phyloP scores from a whole-genome alignment of 768 basidiomycete genomes.

The Omphalotus guepiniiformis region DNA sequence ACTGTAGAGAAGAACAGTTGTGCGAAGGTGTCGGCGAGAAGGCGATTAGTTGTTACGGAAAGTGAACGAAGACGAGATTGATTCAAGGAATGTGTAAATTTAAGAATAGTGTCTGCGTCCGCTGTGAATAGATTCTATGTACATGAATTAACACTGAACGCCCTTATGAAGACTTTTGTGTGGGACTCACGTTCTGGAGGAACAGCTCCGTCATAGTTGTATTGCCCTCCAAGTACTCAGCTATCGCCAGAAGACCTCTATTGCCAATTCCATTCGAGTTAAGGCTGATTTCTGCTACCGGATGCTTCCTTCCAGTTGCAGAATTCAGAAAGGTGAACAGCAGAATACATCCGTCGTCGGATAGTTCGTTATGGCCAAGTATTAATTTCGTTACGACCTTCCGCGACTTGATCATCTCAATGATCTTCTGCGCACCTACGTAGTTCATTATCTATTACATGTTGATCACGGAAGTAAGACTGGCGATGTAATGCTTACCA shows the following conservation, averaged over 20 bases:
- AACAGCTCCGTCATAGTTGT: conserved; percentile 42
- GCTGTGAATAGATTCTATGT: conserved; percentile 38
- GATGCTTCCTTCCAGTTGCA: conserved; percentile 37
- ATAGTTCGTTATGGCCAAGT: conserved; percentile 52
- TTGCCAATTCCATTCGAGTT: conserved; percentile 56
- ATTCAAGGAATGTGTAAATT: conserved; percentile 50
- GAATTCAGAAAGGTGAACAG: conserved; percentile 56
- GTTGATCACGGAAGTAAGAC: not conserved
- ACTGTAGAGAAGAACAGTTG: conserved; percentile 46
- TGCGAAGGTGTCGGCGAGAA: conserved; percentile 48
- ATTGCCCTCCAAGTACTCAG: conserved; percentile 47
- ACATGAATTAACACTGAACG: conserved; percentile 14
- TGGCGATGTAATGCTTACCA: conserved; percentile 15
- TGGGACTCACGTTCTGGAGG: conserved; percentile 50
- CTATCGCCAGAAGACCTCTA: conserved; percentile 49
- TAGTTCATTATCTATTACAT: not conserved
- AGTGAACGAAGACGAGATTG: conserved; percentile 47
- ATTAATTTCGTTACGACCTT: conserved; percentile 47
- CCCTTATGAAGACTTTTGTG: not conserved
- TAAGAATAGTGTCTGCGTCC: conserved; percentile 27
- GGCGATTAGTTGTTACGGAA: conserved; percentile 45
- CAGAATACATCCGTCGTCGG: conserved; percentile 51
- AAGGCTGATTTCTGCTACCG: conserved; percentile 51
- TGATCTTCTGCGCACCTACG: conserved; percentile 49
- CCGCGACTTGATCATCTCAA: conserved; percentile 41